Percentiles rank a stretch among this genome's conserved stretches.
These are phyloP conservation scores for Suhomyces taliae DNA, from an alignment of 1,139 yeast species.

Conservation along the genomic window DNA sequence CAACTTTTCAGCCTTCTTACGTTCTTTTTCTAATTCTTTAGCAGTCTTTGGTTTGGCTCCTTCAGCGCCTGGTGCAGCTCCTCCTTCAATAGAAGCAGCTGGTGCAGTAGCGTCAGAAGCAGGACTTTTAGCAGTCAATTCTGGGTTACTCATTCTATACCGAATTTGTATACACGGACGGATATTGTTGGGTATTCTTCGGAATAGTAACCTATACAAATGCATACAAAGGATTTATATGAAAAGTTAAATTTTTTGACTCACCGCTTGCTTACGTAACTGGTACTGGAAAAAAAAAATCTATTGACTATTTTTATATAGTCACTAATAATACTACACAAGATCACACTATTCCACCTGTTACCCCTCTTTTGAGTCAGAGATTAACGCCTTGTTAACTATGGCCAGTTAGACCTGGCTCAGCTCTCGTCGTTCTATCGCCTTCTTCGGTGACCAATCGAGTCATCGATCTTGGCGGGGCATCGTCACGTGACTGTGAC, in stretches of 20 bases:
- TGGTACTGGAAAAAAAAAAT: no score
- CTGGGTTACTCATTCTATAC: conserved; percentile 10
- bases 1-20: conserved; percentile 93
- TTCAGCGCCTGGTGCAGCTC: conserved; percentile 14
- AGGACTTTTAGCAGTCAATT: conserved; percentile 5
- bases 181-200: conserved; percentile 9
- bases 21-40: conserved; percentile 86
- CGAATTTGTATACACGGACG: conserved; percentile 10
- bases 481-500: no score
- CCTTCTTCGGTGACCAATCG: no score
- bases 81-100: conserved; percentile 12
- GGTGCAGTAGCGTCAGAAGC: conserved; percentile 4
- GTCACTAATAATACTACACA: no score
- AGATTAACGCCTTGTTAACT: no score
- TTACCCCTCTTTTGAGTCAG: no score
- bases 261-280: conserved; percentile 5
- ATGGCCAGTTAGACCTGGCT: no score
- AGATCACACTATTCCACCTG: no score
- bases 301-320: no score
- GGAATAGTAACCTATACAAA: conserved; percentile 20
- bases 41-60: conserved; percentile 52
- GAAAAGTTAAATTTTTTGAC: conserved; percentile 7
- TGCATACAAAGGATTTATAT: conserved; percentile 18
- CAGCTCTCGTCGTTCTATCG: no score
- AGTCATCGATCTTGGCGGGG: no score